phyloP scores from a whole-genome alignment of 768 basidiomycete species.

The Mycena leptocephala region DNA sequence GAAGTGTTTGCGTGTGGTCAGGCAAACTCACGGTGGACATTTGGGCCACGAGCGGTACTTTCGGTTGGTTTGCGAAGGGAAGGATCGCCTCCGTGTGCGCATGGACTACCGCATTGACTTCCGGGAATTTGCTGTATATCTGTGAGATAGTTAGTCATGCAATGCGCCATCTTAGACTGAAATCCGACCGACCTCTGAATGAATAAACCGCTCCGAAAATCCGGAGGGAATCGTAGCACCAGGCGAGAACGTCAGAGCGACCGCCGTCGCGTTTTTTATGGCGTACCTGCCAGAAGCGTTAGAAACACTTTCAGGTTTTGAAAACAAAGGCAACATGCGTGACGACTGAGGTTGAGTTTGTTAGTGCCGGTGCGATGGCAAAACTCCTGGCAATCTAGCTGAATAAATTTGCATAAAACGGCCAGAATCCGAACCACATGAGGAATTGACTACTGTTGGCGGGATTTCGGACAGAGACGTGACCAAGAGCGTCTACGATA shows the following conservation, averaged over 20 bases:
- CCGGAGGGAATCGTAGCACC: background rate
- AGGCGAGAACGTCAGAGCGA: background rate
- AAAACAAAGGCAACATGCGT: background rate
- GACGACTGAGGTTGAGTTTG: background rate
- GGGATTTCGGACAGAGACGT: too few species aligned
- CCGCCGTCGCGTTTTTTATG: background rate
- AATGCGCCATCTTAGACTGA: background rate
- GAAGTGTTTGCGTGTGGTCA: too few species aligned
- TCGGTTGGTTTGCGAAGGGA: too few species aligned
- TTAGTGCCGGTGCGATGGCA: background rate
- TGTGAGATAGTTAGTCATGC: background rate
- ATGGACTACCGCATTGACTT: too few species aligned
- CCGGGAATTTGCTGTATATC: conserved; percentile 4
- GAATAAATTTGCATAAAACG: background rate
- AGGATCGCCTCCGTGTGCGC: too few species aligned
- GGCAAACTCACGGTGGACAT: too few species aligned
- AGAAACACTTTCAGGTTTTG: background rate
- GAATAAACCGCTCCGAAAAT: too few species aligned
- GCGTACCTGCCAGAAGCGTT: background rate
- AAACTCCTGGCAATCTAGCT: background rate
- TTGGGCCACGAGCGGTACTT: too few species aligned
- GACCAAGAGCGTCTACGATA: too few species aligned
- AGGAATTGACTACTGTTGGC: background rate
- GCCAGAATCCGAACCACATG: background rate
- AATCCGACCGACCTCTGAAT: background rate